These are phyloP conservation scores for Lantana camara DNA, from an alignment of 257 asterid genomes.

Conservation along the genomic window DNA sequence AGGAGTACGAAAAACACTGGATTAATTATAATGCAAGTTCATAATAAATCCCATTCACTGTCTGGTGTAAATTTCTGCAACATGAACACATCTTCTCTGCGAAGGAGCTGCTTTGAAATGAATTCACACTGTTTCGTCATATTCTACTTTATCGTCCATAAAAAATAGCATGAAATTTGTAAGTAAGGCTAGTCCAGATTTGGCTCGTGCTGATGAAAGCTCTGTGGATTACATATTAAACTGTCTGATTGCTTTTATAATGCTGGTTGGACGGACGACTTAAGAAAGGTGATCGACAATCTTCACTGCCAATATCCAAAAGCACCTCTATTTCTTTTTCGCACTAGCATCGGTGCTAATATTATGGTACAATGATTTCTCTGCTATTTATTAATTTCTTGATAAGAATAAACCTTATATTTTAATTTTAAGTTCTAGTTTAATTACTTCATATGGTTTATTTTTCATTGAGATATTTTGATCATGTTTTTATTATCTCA, in stretches of 20 bases:
- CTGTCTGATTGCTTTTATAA: slow-evolving; percentile 89
- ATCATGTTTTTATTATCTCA: neutral
- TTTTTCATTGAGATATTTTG: neutral
- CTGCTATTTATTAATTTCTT: neutral
- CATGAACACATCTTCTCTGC: neutral
- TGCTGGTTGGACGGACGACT: slow-evolving; percentile 93
- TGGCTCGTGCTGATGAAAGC: slow-evolving; percentile 14
- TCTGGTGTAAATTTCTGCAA: neutral
- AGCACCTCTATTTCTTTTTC: slow-evolving; percentile 77
- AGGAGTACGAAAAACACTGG: neutral
- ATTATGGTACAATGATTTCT: slow-evolving; percentile 59
- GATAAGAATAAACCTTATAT: slow-evolving; percentile 2
- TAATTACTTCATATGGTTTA: slow-evolving; percentile 9
- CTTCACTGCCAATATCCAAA: slow-evolving; percentile 62
- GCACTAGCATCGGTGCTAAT: slow-evolving; percentile 97
- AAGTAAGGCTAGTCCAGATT: neutral
- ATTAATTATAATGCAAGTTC: slow-evolving; percentile 4
- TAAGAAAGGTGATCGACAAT: slow-evolving; percentile 70
- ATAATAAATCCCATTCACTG: neutral
- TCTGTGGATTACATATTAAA: slow-evolving; percentile 31
- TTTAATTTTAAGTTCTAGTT: slow-evolving; percentile 16
- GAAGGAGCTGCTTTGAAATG: slow-evolving; percentile 9
- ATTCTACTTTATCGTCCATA: slow-evolving; percentile 2
- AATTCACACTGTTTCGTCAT: neutral
- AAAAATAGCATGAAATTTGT: slow-evolving; percentile 17